A percentile compares a stretch with the other conserved stretches of the same genome.
Conservation (phyloP, 345 rosid genomes). For the Jatropha curcas region DNA sequence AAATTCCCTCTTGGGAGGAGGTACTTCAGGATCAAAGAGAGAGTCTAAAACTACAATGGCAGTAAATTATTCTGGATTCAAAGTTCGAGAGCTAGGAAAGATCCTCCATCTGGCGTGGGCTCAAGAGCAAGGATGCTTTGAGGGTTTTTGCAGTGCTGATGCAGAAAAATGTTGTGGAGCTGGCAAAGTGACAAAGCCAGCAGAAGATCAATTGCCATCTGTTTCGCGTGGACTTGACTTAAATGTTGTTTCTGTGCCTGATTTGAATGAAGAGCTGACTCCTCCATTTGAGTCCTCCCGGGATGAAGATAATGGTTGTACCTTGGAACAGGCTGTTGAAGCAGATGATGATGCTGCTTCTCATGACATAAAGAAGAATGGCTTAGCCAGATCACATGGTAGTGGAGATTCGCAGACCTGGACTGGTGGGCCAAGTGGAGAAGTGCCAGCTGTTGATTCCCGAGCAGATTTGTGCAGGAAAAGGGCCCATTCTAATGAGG, state of each 20-base stretch:
- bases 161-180: conserved; percentile 57
- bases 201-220: conserved; percentile 44
- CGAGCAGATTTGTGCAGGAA: conserved; percentile 62
- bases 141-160: conserved; percentile 63
- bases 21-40: conserved; percentile 41
- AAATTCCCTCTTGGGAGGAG: conserved; percentile 37
- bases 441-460: conserved; percentile 66
- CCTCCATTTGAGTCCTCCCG: conserved; percentile 79
- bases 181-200: conserved; percentile 37
- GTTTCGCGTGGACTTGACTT: conserved; percentile 68
- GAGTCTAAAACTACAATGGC: conserved; percentile 31
- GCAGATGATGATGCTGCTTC: conserved; percentile 77
- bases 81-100: conserved; percentile 72
- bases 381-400: conserved; percentile 59
- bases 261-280: conserved; percentile 83
- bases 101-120: conserved; percentile 67
- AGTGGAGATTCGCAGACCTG: conserved; percentile 58
- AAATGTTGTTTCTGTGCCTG: conserved; percentile 82
- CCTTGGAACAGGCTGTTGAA: conserved; percentile 58
- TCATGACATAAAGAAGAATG: conserved; percentile 55
- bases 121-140: conserved; percentile 68
- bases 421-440: conserved; percentile 42
- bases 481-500: conserved; percentile 53
- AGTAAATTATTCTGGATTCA: conserved; percentile 54
- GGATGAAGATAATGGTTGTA: conserved; percentile 80